Evolutionary conservation across 1,284 basidiomycete genomes (phyloP).

Genomic region (Cryptococcus sp.): DNA sequence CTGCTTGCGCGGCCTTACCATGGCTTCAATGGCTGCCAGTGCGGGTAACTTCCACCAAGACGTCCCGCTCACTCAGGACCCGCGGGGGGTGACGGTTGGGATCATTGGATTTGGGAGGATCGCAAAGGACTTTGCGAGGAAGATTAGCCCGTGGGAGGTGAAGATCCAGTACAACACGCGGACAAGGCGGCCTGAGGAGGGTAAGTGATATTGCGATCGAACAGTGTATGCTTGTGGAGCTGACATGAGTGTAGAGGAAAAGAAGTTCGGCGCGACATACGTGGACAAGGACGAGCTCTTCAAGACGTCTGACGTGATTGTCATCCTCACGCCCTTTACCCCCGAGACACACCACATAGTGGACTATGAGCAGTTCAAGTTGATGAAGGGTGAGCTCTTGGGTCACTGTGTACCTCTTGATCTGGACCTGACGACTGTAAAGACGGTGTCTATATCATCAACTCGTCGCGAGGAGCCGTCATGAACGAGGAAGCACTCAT

Average conservation of each 20-base stretch:
- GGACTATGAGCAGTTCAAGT: constrained; percentile 29
- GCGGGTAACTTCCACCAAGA: constrained; percentile 13
- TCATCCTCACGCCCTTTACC: constrained; percentile 31
- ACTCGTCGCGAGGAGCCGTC: constrained; percentile 30
- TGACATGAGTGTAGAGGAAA: constrained; percentile 4
- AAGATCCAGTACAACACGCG: constrained; percentile 25
- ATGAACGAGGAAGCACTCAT: constrained; percentile 31
- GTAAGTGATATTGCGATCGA: background rate
- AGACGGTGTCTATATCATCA: constrained; percentile 18
- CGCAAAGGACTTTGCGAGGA: constrained; percentile 19
- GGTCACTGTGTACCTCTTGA: background rate
- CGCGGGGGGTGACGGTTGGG: constrained; percentile 14
- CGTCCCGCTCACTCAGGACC: constrained; percentile 12
- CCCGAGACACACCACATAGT: constrained; percentile 32
- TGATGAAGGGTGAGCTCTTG: constrained; percentile 30
- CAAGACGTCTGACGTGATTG: constrained; percentile 31
- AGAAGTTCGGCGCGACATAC: constrained; percentile 15
- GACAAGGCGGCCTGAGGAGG: constrained; percentile 10
- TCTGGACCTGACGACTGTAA: background rate
- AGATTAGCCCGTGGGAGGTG: constrained; percentile 20
- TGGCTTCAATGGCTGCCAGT: constrained; percentile 3
- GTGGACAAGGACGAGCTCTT: constrained; percentile 40
- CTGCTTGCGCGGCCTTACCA: constrained; percentile 8
- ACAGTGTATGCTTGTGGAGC: background rate
- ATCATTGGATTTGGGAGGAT: constrained; percentile 23